Conservation (phyloP, 2,329 filamentous ascomycete species). For the Penicillium sp. region DNA sequence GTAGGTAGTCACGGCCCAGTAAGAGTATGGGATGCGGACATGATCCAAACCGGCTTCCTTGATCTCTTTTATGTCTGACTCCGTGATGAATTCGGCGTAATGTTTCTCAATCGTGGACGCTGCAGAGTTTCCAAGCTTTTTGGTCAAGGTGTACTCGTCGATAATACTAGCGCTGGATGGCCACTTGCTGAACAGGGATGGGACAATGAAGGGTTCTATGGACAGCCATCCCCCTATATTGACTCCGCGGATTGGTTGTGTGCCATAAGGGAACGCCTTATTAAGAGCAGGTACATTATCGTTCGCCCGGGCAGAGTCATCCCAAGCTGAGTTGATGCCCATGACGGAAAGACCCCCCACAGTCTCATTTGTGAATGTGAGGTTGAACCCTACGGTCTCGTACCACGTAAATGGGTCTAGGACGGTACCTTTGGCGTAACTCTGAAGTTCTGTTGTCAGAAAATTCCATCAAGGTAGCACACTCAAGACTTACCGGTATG, state of each 20-base stretch:
- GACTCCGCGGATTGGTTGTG: conserved; percentile 79
- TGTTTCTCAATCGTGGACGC: conserved; percentile 79
- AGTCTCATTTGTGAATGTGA: conserved; percentile 83
- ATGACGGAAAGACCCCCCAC: conserved; percentile 89
- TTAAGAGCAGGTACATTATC: conserved; percentile 75
- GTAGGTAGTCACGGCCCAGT: conserved; percentile 90
- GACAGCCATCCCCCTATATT: conserved; percentile 94
- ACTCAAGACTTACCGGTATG: conserved; percentile 54
- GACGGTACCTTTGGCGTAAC: conserved; percentile 68
- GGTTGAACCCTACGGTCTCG: conserved; percentile 86
- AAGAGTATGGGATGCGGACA: conserved; percentile 91
- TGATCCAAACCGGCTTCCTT: conserved; percentile 87
- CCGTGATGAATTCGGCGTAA: conserved; percentile 84
- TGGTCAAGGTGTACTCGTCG: conserved; percentile 81
- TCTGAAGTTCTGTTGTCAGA: conserved; percentile 26
- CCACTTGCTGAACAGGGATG: conserved; percentile 78
- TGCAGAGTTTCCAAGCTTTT: conserved; percentile 65
- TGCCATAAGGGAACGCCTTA: conserved; percentile 74
- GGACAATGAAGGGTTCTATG: conserved; percentile 92
- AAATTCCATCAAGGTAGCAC: not conserved
- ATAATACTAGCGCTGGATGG: conserved; percentile 63
- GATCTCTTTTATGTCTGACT: conserved; percentile 81
- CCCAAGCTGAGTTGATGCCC: conserved; percentile 81
- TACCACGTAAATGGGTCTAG: conserved; percentile 92
- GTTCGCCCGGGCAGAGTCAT: conserved; percentile 78